Evolutionary conservation across 2,329 filamentous ascomycete genomes (phyloP).

Genomic region (Remersonia thermophila): DNA sequence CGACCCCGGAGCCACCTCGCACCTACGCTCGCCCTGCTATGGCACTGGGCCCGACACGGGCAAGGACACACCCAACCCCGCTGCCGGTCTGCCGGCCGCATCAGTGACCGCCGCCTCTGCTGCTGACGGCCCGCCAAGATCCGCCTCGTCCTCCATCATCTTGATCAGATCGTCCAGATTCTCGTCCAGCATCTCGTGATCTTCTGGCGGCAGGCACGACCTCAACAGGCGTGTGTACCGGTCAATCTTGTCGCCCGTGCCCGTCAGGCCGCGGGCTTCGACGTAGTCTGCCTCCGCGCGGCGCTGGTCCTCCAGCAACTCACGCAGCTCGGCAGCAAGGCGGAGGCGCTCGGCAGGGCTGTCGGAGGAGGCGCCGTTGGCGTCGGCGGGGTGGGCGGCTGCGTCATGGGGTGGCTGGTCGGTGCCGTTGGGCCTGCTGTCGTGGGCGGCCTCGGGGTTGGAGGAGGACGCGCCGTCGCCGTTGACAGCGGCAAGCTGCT

Average conservation of each 20-base stretch:
- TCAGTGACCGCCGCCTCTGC: not conserved
- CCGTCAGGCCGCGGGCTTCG: slow-evolving; percentile 53
- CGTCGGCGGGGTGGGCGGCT: slow-evolving; percentile 21
- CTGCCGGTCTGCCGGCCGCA: too few relatives aligned
- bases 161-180: slow-evolving; percentile 49
- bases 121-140: too few relatives aligned
- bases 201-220: slow-evolving; percentile 54
- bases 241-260: slow-evolving; percentile 60
- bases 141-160: slow-evolving; percentile 49
- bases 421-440: slow-evolving; percentile 34
- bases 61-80: not conserved
- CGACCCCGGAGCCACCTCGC: too few relatives aligned
- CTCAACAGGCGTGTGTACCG: slow-evolving; percentile 60
- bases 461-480: slow-evolving; percentile 27
- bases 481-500: slow-evolving; percentile 35
- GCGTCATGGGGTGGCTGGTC: slow-evolving; percentile 36
- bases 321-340: slow-evolving; percentile 45
- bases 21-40: too few relatives aligned
- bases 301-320: slow-evolving; percentile 46
- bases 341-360: slow-evolving; percentile 43
- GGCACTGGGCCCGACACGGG: too few relatives aligned
- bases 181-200: slow-evolving; percentile 54
- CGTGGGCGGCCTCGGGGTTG: slow-evolving; percentile 1
- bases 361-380: slow-evolving; percentile 14
- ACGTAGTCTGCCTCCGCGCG: slow-evolving; percentile 56